Evolutionary conservation across 202 grass and related monocot species (phyloP), one percentile per base, ranked within the genome.

Genomic region (Musa balbisiana): DNA sequence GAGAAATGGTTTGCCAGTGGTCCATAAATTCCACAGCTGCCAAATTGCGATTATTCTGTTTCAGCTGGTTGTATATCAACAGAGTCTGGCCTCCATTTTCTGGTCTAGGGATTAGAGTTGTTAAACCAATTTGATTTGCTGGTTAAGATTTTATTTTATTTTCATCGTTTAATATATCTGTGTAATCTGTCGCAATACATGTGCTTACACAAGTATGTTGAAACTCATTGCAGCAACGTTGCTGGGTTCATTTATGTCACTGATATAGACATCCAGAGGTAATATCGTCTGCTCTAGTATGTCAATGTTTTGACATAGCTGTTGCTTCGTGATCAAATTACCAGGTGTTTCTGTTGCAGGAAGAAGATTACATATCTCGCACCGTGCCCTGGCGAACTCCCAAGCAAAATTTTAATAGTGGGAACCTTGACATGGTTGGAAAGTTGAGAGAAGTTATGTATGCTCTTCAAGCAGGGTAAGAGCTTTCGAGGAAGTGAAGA

Each of bases 211-310:
- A 33, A 33, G 29, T 33, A 67, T 12, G 72, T 51, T 64, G 12
- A 8, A 71, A 81, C 76, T 87, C 1, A 33, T 67, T 69, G 77
- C 87, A 96, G 92, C 92, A 96, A 96, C 29, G 82, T 88, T 20
- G 92, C 92, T 0, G 92, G 92, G 26, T 96, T 96, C 80, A 88
- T 96, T 53, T 91, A 24, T 62, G 87, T 96, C 62, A 96, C 92
- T 3, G 89, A 96, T 73, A 85, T 92, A 52, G 92, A 96, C 83
- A 92, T 90, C 58, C 92, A 90, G 71, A 96, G 92, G 92, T 96
- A 90, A 69, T 58, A 26, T 82, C 27, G 17, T 55, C 51, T 56
- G 9, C 51, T 23, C 21, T 16, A 21, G 64, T 27, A 2, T 26
- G 25, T 25, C 25, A 25, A 25, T 1, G 56, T 33, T 13, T 33